phyloP scores from a whole-genome alignment of 345 rosid genomes.

The Atalantia buxifolia region DNA sequence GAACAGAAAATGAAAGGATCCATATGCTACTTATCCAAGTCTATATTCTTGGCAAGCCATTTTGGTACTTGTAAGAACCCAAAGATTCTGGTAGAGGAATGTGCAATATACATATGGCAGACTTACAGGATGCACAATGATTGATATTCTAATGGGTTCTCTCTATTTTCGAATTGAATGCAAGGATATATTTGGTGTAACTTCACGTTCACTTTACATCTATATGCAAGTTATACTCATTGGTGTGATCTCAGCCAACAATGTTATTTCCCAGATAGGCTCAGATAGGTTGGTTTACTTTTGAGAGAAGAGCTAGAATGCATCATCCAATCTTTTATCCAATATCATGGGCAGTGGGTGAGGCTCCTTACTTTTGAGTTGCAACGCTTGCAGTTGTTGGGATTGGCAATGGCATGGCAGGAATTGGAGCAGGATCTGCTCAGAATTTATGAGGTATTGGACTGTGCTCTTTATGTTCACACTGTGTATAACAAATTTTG shows the following conservation, averaged over 20 bases:
- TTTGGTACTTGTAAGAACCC: conserved; percentile 28
- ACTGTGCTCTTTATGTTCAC: conserved; percentile 28
- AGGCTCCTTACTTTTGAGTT: conserved; percentile 30
- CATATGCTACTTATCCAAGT: conserved; percentile 16
- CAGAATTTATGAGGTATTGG: conserved; percentile 29
- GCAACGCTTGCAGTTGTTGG: conserved; percentile 30
- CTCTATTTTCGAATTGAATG: conserved; percentile 25
- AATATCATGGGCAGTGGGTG: conserved; percentile 34
- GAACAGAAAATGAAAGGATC: conserved; percentile 6
- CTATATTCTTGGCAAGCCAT: conserved; percentile 29
- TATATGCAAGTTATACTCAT: conserved; percentile 35
- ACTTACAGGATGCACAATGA: conserved; percentile 27
- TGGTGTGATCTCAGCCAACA: conserved; percentile 32
- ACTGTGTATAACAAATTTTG: conserved; percentile 26
- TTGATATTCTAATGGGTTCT: conserved; percentile 33
- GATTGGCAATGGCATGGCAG: conserved; percentile 34
- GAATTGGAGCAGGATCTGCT: conserved; percentile 24
- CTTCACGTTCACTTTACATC: conserved; percentile 23
- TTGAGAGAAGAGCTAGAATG: conserved; percentile 34
- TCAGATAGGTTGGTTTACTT: conserved; percentile 31
- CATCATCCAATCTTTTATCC: conserved; percentile 38
- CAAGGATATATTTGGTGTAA: conserved; percentile 19
- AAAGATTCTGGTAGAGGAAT: conserved; percentile 33
- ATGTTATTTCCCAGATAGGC: conserved; percentile 29
- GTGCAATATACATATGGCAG: conserved; percentile 26